Base-by-base conservation (phyloP, 345 rosid species). In the Populus nigra region DNA sequence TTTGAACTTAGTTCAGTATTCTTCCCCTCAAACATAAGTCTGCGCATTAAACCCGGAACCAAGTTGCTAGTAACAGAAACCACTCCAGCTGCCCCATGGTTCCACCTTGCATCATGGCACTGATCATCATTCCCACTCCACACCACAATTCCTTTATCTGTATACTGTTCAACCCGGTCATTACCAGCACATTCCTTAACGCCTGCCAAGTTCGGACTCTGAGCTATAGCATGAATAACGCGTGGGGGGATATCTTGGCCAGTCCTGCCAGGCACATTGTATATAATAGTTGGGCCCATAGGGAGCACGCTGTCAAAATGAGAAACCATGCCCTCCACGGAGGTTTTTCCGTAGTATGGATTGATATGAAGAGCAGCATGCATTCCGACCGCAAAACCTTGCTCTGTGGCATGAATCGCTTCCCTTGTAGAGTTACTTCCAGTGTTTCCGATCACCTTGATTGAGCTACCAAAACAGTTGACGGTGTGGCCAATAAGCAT, bases 321-420 rank as follows among this genome's bases (percentile, higher is more conserved):
- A 20, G 89, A 82, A 22, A 88, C 82, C 85, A 92, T 69, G 67
- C 99, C 98, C 68, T 87, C 92, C 25, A 80, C 27, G 7, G 96
- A 95, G n/a, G 99, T 95, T 85, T 92, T 95, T 4, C 98, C 97
- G 31, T 95, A 91, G 86, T 91, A 93, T 61, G 98, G 98, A 79
- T 95, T 95, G 71, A 95, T 93, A 82, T 95, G 97, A 75, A 91
- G 92, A n/a, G 97, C 96, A 22, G 90, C 99, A 72, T 93, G 96
- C 96, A 95, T 95, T 68, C 99, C 98, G 16, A 93, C 91, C 9
- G 91, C 98, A 78, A 93, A 95, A 41, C 98, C 97, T 84, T 90
- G 96, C 70, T 92, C 97, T 16, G 96, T 92, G 20, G 97, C 98
- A 72, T 91, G 97, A 70, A 91, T 91, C 1, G 98, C 99, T 86